These are phyloP conservation scores for Auxenochlorella pyrenoidosa DNA, from an alignment of 139 green algal genomes.

Conservation along the genomic window DNA sequence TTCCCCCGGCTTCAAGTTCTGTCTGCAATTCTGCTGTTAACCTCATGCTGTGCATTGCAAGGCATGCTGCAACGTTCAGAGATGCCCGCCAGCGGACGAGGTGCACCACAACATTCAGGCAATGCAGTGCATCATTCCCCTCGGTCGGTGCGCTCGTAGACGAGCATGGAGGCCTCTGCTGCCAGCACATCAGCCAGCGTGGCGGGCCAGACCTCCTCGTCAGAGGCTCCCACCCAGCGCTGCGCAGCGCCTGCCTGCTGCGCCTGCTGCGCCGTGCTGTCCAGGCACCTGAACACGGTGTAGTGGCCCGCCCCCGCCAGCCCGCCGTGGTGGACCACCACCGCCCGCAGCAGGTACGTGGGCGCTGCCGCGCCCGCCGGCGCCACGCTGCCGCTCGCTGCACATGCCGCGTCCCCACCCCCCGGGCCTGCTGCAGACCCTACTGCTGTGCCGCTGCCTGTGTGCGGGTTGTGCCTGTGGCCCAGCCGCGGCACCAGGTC, in stretches of 20 bases:
- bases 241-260: neutral
- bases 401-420: neutral
- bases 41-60: neutral
- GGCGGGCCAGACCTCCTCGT: neutral
- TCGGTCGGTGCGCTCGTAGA: constrained; percentile 21
- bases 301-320: constrained; percentile 10
- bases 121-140: neutral
- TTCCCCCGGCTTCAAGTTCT: neutral
- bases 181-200: constrained; percentile 2
- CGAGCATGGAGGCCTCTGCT: constrained; percentile 27
- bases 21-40: neutral
- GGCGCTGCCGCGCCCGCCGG: neutral
- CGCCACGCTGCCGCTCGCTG: neutral
- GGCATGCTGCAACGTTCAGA: neutral
- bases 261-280: neutral
- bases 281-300: constrained; percentile 15
- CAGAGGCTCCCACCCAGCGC: constrained; percentile 21
- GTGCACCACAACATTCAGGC: neutral
- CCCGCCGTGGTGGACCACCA: constrained; percentile 22
- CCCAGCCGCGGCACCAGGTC: neutral
- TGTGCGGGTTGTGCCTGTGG: neutral
- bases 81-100: no score
- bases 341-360: constrained; percentile 6
- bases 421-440: neutral
- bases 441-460: neutral